Evolutionary conservation across 1,284 basidiomycete genomes (phyloP), one percentile per base, ranked within the genome.

Genomic region (Sporisorium sorghi): DNA sequence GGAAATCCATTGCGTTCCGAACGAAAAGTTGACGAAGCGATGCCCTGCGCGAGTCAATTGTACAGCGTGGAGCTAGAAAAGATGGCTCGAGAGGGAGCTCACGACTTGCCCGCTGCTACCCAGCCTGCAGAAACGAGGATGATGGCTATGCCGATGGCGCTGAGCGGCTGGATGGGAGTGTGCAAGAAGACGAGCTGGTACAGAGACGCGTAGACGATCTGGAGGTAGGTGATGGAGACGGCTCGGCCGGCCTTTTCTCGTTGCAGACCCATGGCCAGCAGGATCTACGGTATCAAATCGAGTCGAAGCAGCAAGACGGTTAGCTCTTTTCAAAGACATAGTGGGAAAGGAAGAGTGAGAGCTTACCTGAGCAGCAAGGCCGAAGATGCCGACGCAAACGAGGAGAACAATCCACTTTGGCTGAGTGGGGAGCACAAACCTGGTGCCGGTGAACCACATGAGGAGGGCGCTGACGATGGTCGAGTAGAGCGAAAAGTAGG

Each of bases 401-500:
- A 79, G 61, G n/a, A 79, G 62, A 10, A 37, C n/a, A n/a, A 60
- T 55, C 76, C 72, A 77, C 33, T 65, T 66, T 8, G 52, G 32
- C 7, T 64, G 58, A 0, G 54, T 48, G 2, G 77, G 77, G 1
- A 77, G 46, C 3, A 78, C 60, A 35, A 77, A 79, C 10, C 51
- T 19, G 17, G 76, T 73, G 21, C 53, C 64, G 5, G 66, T 67
- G 40, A 64, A 30, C 60, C 58, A 58, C 71, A 79, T 77, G 23
- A 68, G 57, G 10, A 89, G 66, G 11, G 85, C 83, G 1, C 89
- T 87, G 1, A 88, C 88, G 40, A 91, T 83, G 3, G 90, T 87
- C 65, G 89, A 90, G 76, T 89, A 87, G 26, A 88, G 84, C 0
- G 91, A 89, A 78, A 92, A 93, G 61, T 88, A 90, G 3, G 88